Conservation (phyloP, 805 yeast genomes). For the Candida tallmaniae region DNA sequence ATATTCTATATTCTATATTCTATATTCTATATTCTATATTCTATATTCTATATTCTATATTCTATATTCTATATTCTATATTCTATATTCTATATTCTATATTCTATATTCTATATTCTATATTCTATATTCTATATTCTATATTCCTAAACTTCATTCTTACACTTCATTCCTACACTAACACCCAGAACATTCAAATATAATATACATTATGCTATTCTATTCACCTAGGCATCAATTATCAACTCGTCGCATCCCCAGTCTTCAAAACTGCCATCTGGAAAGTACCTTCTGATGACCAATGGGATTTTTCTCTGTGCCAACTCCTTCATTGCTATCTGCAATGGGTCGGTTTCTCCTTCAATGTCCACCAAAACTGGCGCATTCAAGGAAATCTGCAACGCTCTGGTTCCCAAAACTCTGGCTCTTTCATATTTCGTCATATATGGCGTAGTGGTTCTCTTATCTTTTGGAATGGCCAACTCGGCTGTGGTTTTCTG, state of each 20-base stretch:
- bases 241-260: conserved; percentile 99
- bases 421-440: conserved; percentile 98
- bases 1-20: no score
- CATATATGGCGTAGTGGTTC: conserved; percentile 98
- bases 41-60: no score
- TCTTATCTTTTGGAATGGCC: conserved; percentile 82
- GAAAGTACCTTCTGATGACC: conserved; percentile 91
- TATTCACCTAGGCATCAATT: conserved; percentile 49
- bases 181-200: background rate
- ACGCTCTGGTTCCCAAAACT: conserved; percentile 93
- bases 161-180: background rate
- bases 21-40: no score
- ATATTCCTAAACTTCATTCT: background rate
- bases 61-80: no score
- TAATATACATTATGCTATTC: conserved; percentile 3
- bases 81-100: no score
- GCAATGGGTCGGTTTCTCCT: conserved; percentile 98
- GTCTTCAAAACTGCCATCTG: conserved; percentile 96
- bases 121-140: no score
- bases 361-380: conserved; percentile 97
- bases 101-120: no score
- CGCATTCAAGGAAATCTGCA: conserved; percentile 97
- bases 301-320: conserved; percentile 93
- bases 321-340: conserved; percentile 95
- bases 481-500: conserved; percentile 69